Conservation (phyloP, 768 basidiomycete genomes). For the Scleroderma citrinum region DNA sequence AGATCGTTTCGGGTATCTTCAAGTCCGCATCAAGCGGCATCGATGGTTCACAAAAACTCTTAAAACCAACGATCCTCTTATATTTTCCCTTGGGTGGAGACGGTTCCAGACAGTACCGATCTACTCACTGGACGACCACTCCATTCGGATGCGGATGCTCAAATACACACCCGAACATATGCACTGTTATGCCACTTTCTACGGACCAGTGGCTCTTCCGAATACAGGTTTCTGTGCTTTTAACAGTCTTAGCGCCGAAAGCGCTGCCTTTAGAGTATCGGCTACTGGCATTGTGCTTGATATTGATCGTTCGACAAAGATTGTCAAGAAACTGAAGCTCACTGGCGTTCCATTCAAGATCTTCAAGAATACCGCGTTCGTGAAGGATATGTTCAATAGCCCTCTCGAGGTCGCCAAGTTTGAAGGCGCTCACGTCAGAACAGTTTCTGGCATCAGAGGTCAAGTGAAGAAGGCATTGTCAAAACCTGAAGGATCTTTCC, state of each 20-base stretch:
- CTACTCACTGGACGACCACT: constrained; percentile 96
- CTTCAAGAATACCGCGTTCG: constrained; percentile 97
- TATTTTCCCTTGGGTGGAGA: constrained; percentile 96
- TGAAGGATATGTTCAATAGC: constrained; percentile 94
- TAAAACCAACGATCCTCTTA: constrained; percentile 95
- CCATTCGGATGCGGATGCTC: constrained; percentile 97
- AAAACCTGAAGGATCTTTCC: constrained; percentile 94
- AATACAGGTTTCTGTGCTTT: constrained; percentile 98
- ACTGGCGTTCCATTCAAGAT: constrained; percentile 96
- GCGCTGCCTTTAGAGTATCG: constrained; percentile 77
- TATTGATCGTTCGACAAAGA: constrained; percentile 86
- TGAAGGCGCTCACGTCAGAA: constrained; percentile 94
- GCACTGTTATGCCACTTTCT: constrained; percentile 99
- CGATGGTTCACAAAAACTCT: constrained; percentile 88
- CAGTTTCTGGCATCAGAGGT: constrained; percentile 92
- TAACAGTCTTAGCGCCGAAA: constrained; percentile 68
- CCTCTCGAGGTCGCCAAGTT: constrained; percentile 97
- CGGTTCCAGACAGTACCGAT: constrained; percentile 93
- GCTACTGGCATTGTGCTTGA: constrained; percentile 95
- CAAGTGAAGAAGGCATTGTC: constrained; percentile 93
- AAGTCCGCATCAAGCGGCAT: constrained; percentile 94
- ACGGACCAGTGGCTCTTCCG: constrained; percentile 85
- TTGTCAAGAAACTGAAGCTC: constrained; percentile 97
- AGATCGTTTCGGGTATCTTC: constrained; percentile 88
- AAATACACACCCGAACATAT: constrained; percentile 99